Evolutionary conservation across 495 filamentous ascomycete species (phyloP).

Genomic region (Thozetella sp.): DNA sequence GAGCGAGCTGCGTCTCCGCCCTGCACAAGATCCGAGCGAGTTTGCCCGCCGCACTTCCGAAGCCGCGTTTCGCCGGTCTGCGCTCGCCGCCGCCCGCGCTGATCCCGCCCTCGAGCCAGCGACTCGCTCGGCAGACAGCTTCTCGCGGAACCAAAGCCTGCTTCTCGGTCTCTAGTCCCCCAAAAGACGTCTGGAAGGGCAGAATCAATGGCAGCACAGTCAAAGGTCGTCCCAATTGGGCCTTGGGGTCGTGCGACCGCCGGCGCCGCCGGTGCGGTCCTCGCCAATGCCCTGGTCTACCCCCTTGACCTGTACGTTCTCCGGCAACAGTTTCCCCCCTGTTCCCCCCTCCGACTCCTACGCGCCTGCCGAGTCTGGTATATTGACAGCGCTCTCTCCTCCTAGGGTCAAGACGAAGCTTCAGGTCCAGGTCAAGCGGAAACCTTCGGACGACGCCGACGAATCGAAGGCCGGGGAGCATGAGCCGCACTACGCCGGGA

Average conservation of each 20-base stretch:
- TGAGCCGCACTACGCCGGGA: slow-evolving; percentile 76
- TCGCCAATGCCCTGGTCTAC: slow-evolving; percentile 96
- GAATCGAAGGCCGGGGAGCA: slow-evolving; percentile 35
- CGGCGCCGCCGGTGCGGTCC: slow-evolving; percentile 88
- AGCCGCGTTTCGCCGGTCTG: neutral
- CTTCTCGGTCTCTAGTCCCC: neutral
- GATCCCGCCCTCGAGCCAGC: neutral
- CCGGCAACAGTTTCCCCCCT: slow-evolving; percentile 4
- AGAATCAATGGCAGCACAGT: slow-evolving; percentile 71
- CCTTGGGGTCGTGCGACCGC: slow-evolving; percentile 94
- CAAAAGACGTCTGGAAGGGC: slow-evolving; percentile 8
- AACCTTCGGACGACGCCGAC: slow-evolving; percentile 38
- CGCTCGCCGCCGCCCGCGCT: too few relatives aligned
- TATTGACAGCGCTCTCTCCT: neutral
- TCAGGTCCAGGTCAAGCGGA: slow-evolving; percentile 89
- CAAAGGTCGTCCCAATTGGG: slow-evolving; percentile 76
- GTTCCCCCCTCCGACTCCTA: neutral
- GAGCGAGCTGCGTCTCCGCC: neutral
- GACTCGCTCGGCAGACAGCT: neutral
- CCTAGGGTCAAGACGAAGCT: slow-evolving; percentile 91
- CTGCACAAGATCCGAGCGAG: neutral
- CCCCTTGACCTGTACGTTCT: slow-evolving; percentile 90
- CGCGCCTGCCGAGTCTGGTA: slow-evolving; percentile 11
- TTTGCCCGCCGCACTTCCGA: neutral
- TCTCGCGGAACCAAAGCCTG: neutral